Base-by-base conservation (phyloP, 805 yeast genomes). In the Huiozyma sinensis region DNA sequence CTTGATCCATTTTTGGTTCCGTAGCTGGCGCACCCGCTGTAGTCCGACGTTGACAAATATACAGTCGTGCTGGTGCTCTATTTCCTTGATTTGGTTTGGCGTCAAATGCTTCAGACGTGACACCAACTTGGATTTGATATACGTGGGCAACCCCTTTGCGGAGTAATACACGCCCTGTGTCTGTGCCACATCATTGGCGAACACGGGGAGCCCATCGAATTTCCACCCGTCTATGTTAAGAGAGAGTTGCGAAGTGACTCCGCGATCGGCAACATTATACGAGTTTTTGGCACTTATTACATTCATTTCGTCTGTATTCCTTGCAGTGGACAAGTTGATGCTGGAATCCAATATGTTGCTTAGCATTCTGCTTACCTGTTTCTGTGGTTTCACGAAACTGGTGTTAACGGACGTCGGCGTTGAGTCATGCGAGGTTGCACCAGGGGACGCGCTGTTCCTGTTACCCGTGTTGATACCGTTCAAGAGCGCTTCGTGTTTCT, bases 51-150 rank as follows among this genome's bases (percentile, higher is more conserved):
- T 73, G 17, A 70, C 49, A 30, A 69, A 69, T 29, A 74, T 72
- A 7, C 70, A 61, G 36, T 76, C 75, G 47, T 75, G 80, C 6
- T 66, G 48, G 49, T 71, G 70, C 48, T 75, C 79, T 32, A 74
- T 54, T 48, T 72, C 75, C 44, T 61, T 69, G 24, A 75, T 58
- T 30, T 68, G 52, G 60, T 49, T 67, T 54, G 57, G 60, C 37
- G 61, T 58, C 54, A 56, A 60, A 56, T 41, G 44, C 43, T 42
- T 57, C 47, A 44, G 62, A 52, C 63, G 66, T 54, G 45, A 55
- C 47, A 44, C 50, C 39, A 43, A 58, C 41, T 13, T 54, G 37
- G 48, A 52, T 33, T 56, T 60, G 28, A 65, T 57, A 49, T 67
- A 74, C 34, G 60, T 64, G 0, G 77, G 76, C 32, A 75, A 53